Conservation (phyloP, 1,139 yeast genomes). For the Blastobotrys buckinghamii region DNA sequence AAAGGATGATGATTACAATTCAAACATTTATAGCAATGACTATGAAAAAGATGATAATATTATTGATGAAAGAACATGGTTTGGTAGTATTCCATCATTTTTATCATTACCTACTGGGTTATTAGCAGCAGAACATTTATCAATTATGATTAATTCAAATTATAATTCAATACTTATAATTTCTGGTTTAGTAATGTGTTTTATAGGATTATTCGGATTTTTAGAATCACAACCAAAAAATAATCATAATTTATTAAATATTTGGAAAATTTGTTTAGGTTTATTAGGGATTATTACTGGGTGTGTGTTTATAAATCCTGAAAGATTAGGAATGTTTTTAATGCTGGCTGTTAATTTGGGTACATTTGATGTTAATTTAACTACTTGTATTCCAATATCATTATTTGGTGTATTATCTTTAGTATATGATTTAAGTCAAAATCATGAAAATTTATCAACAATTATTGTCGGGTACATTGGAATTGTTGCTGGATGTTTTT, state of each 20-base stretch:
- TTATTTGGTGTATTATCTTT: slow-evolving; percentile 15
- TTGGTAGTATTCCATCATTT: slow-evolving; percentile 33
- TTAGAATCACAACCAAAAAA: slow-evolving; percentile 16
- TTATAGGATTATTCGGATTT: slow-evolving; percentile 24
- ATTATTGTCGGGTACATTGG: slow-evolving; percentile 19
- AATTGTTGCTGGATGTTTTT: slow-evolving; percentile 17
- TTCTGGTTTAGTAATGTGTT: slow-evolving; percentile 23
- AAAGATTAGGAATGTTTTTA: slow-evolving; percentile 21
- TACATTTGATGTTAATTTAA: slow-evolving; percentile 9
- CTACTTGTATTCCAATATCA: slow-evolving; percentile 14
- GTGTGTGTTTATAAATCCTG: slow-evolving; percentile 23
- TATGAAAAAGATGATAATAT: background rate
- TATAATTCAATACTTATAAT: slow-evolving; percentile 21
- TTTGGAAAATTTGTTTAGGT: slow-evolving; percentile 20
- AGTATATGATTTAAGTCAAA: slow-evolving; percentile 18
- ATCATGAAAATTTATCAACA: background rate
- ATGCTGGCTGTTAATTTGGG: slow-evolving; percentile 23
- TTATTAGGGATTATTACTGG: slow-evolving; percentile 20
- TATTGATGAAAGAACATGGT: slow-evolving; percentile 14
- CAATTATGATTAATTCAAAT: slow-evolving; percentile 4
- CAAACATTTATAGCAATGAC: too few relatives aligned
- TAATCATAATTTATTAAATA: slow-evolving; percentile 12
- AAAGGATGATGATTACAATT: background rate
- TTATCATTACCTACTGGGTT: slow-evolving; percentile 35
- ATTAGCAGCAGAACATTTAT: slow-evolving; percentile 25